Base-by-base conservation (phyloP, 2,329 filamentous ascomycete species). In the Chrysoporthe puriensis region DNA sequence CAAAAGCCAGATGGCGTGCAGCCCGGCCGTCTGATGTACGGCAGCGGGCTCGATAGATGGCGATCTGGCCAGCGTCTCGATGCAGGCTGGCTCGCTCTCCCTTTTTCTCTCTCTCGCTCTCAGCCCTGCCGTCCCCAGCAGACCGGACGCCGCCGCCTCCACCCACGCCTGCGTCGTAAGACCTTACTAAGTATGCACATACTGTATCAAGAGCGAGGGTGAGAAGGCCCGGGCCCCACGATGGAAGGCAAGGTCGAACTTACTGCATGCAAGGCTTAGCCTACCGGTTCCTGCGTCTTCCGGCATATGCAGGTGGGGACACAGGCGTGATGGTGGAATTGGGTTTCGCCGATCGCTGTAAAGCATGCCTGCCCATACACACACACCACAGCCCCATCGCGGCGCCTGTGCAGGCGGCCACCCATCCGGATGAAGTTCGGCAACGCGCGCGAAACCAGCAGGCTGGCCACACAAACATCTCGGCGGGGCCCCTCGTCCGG, bases 241-340 rank as follows among this genome's bases (percentile, higher is more conserved):
- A 5, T 54, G 50, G 50, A 34, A 54, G 48, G 48, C 26, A 11
- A 21, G 26, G 32, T 11, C 50, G 21, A 34, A 32, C 26, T 11
- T 32, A 9, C 21, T 52, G 48, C 48, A 52, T 52, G 48, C 48
- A 26, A 32, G 50, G 16, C 50, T 54, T 54, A 54, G 50, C 50
- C 50, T 54, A 54, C 50, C 50, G 50, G 50, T 54, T 54, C 50
- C 50, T 54, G 50, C 50, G 6, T 54, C 50, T 54, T 54, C 50
- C 50, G 50, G 21, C 26, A 54, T 54, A 54, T 54, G 50, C 50
- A 54, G 26, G 26, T 16, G 26, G 48, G 13, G 50, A 32, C n/a
- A 16, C 4, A 21, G 14, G 18, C 3, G 18, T 48, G 46, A n/a
- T 48, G 46, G 36, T 40, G 36, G 36, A 9, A 40, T 40, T 9